Evolutionary conservation across 768 basidiomycete species (phyloP).

Genomic region (Leccinum truebloodii): DNA sequence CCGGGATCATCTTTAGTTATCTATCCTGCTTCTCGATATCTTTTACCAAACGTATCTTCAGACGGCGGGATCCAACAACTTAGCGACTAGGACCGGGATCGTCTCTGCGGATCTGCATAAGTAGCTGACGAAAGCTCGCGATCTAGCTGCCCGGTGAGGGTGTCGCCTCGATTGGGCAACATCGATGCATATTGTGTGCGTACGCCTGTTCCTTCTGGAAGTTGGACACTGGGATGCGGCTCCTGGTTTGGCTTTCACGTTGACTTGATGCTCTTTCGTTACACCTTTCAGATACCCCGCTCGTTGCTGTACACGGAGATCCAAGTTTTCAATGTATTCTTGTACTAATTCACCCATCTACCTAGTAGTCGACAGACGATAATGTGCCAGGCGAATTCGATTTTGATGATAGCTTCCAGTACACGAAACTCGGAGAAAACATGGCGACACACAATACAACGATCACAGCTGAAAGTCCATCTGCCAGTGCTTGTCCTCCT

Average conservation of each 20-base stretch:
- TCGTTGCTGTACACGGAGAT: not conserved
- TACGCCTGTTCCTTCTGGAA: not conserved
- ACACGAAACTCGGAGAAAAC: too few species aligned
- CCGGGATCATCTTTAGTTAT: constrained; percentile 18
- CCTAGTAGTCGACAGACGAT: too few species aligned
- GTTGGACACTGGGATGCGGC: not conserved
- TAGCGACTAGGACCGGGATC: not conserved
- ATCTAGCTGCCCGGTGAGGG: not conserved
- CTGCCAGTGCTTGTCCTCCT: too few species aligned
- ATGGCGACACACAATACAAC: too few species aligned
- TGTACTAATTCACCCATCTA: not conserved
- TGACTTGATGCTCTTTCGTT: not conserved
- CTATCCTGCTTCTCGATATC: constrained; percentile 24
- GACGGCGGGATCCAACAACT: constrained; percentile 3
- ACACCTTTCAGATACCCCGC: not conserved
- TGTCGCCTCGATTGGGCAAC: not conserved
- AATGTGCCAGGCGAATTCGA: too few species aligned
- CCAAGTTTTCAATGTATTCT: not conserved
- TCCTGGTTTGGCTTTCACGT: not conserved
- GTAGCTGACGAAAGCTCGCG: not conserved
- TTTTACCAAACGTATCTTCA: constrained; percentile 19
- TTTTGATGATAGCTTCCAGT: too few species aligned
- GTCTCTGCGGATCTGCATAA: not conserved
- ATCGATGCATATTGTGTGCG: not conserved
- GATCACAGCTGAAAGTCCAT: too few species aligned